Evolutionary conservation across 805 yeast species (phyloP), one percentile per base, ranked within the genome.

Genomic region (Kuraishia capsulata): DNA sequence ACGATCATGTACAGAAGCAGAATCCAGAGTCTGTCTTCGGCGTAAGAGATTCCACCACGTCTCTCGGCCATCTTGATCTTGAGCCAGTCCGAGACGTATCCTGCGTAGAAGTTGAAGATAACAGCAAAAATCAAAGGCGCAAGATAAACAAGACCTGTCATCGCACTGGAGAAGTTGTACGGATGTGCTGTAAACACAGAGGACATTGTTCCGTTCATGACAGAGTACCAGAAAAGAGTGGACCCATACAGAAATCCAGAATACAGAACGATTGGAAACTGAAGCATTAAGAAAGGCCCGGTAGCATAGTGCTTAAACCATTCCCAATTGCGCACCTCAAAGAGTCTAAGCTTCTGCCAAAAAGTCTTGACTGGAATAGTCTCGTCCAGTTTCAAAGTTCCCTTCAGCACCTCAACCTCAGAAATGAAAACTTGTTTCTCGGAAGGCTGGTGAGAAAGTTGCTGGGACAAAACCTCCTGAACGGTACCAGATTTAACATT

Each of bases 1-100:
- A 77, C 46, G 29, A 78, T 56, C 49, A 64, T 59, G 43, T 69
- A 71, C 4, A 68, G 53, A 2, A 59, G 39, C 44, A 73, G 47
- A n/a, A 70, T 67, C 76, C 78, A 75, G 11, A 76, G 58, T 44
- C 83, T 59, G 45, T 69, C 73, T 46, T 77, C 83, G 0, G 83
- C 76, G 37, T 67, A 67, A 3, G 78, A 67, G 2, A 67, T 39
- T 33, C 82, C 81, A 25, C 63, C 59, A 48, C 70, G 69, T 30
- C 66, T 62, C 39, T 59, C 62, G 19, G 84, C 79, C 37, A 73
- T 41, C 35, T 48, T 48, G 34, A 76, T 53, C 39, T 69, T 71
- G 41, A 73, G 52, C 67, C 65, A 67, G 51, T 78, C 83, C 6
- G 73, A 64, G 19, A 68, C 52, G 51, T 59, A 58, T 11, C 81